A percentile compares a stretch with the other conserved stretches of the same genome.
Conservation (phyloP, 192 early-diverging fungal species). For the Chytriomyces sp. region DNA sequence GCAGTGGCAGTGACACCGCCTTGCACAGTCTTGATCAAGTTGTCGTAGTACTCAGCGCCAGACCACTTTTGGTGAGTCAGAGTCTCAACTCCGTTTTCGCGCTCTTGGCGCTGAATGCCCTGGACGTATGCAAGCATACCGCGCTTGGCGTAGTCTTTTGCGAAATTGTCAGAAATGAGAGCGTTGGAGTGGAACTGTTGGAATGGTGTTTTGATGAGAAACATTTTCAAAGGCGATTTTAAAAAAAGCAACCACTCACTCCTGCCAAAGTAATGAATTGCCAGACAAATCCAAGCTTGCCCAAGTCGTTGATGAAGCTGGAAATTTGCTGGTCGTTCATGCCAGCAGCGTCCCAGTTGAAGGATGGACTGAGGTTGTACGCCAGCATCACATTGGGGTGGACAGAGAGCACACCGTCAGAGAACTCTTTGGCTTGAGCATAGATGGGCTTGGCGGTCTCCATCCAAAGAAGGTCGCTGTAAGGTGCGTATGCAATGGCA, state of each 20-base stretch:
- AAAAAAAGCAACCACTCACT: conserved; percentile 40
- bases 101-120: conserved; percentile 91
- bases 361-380: conserved; percentile 96
- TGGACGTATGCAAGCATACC: conserved; percentile 96
- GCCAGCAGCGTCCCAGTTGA: conserved; percentile 98
- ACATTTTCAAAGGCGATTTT: background rate
- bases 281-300: conserved; percentile 93
- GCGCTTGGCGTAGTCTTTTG: conserved; percentile 79
- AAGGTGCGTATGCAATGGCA: conserved; percentile 81
- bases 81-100: conserved; percentile 86
- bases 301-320: conserved; percentile 80
- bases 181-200: conserved; percentile 84
- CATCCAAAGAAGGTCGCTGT: conserved; percentile 95
- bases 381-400: conserved; percentile 86
- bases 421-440: conserved; percentile 89
- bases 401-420: conserved; percentile 77
- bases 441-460: conserved; percentile 96
- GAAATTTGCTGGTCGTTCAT: conserved; percentile 90
- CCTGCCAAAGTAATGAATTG: conserved; percentile 98
- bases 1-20: conserved; percentile 93
- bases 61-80: conserved; percentile 95
- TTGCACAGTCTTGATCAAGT: conserved; percentile 87
- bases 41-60: conserved; percentile 88
- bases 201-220: conserved; percentile 7
- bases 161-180: conserved; percentile 84